These are phyloP conservation scores for Catunica adiposa DNA, from an alignment of 2,329 filamentous ascomycete species.

Conservation along the genomic window DNA sequence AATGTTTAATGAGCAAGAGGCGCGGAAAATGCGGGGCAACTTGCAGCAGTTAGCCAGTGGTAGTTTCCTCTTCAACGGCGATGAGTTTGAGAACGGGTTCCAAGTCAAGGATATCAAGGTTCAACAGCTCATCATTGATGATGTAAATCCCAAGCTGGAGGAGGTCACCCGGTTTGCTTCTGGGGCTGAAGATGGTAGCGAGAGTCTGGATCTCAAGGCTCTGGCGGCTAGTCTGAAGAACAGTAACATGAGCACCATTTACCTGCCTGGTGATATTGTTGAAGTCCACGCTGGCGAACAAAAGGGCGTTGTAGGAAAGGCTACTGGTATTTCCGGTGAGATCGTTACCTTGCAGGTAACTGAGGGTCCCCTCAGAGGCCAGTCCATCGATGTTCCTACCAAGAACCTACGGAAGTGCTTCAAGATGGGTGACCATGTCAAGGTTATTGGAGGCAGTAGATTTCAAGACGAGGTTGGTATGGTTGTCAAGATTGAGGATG, in stretches of 20 bases:
- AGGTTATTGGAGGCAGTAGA: slow-evolving; percentile 89
- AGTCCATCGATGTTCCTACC: slow-evolving; percentile 80
- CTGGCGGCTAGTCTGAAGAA: slow-evolving; percentile 81
- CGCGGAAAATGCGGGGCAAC: slow-evolving; percentile 49
- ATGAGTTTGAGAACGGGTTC: slow-evolving; percentile 86
- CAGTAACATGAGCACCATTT: slow-evolving; percentile 63
- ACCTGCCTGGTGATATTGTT: slow-evolving; percentile 85
- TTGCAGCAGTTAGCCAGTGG: slow-evolving; percentile 26
- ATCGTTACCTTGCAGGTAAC: slow-evolving; percentile 80
- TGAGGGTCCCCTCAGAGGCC: slow-evolving; percentile 65
- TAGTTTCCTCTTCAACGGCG: slow-evolving; percentile 41
- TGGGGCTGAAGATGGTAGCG: slow-evolving; percentile 76
- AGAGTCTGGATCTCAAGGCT: slow-evolving; percentile 82
- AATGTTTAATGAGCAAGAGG: slow-evolving; percentile 84
- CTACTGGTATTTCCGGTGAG: slow-evolving; percentile 71
- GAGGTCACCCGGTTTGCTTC: slow-evolving; percentile 91
- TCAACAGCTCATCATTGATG: slow-evolving; percentile 65
- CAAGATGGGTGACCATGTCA: slow-evolving; percentile 87
- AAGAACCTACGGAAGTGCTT: slow-evolving; percentile 89
- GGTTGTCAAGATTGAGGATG: slow-evolving; percentile 84
- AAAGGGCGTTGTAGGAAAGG: slow-evolving; percentile 73
- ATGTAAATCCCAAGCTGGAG: slow-evolving; percentile 84
- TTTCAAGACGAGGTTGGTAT: slow-evolving; percentile 93
- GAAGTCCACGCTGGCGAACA: slow-evolving; percentile 95
- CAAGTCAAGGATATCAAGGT: slow-evolving; percentile 88